These are phyloP conservation scores for Suillus placidus DNA, from an alignment of 768 basidiomycete species.

Conservation along the genomic window DNA sequence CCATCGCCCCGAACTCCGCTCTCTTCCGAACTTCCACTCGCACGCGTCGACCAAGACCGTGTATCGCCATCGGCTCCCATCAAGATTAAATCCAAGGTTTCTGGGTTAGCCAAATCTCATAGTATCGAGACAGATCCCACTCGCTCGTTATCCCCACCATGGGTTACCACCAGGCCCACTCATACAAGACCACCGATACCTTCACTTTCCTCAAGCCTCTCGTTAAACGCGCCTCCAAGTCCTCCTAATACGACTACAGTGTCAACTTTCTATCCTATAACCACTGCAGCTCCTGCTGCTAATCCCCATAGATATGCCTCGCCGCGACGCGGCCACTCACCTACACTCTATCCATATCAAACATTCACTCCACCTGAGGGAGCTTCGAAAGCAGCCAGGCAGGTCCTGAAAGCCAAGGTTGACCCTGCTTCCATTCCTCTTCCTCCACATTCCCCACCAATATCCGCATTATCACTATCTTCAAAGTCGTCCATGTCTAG, in stretches of 20 bases:
- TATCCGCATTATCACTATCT: slow-evolving; percentile 74
- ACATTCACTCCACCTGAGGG: slow-evolving; percentile 31
- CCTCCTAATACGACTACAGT: slow-evolving; percentile 24
- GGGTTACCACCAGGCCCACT: slow-evolving; percentile 34
- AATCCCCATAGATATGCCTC: slow-evolving; percentile 59
- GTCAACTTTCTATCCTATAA: slow-evolving; percentile 54
- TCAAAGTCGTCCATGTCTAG: slow-evolving; percentile 70
- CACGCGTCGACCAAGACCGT: slow-evolving; percentile 15
- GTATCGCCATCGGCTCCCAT: slow-evolving; percentile 25
- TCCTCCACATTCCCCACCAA: slow-evolving; percentile 70
- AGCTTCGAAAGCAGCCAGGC: slow-evolving; percentile 19
- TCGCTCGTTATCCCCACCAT: slow-evolving; percentile 38
- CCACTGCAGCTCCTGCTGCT: slow-evolving; percentile 54
- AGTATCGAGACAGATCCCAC: slow-evolving; percentile 29
- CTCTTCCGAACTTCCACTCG: slow-evolving; percentile 18
- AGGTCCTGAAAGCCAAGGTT: slow-evolving; percentile 37
- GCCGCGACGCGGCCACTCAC: slow-evolving; percentile 38
- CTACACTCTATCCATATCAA: slow-evolving; percentile 37
- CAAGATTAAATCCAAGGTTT: slow-evolving; percentile 66
- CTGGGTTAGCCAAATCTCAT: slow-evolving; percentile 44
- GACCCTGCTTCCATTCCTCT: slow-evolving; percentile 63
- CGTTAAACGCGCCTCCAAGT: slow-evolving; percentile 29
- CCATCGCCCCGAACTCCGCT: slow-evolving; percentile 15
- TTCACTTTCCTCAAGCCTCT: slow-evolving; percentile 32
- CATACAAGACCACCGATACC: slow-evolving; percentile 30